Evolutionary conservation across 805 yeast genomes (phyloP).

Genomic region (Candida germanica): DNA sequence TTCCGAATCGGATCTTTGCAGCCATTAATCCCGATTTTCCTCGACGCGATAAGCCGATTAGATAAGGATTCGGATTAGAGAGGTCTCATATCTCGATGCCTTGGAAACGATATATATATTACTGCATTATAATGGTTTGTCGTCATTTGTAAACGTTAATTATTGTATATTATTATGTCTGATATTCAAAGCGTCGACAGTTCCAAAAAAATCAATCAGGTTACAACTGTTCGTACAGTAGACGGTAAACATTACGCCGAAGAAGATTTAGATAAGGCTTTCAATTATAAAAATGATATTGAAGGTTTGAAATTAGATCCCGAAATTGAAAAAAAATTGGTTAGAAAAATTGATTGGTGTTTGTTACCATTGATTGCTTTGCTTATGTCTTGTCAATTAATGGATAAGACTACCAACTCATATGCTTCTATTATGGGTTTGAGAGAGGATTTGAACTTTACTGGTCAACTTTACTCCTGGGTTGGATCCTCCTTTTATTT

Average conservation of each 20-base stretch:
- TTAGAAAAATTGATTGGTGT: slow-evolving; percentile 11
- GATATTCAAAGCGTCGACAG: background rate
- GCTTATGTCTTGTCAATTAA: slow-evolving; percentile 21
- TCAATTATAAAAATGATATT: slow-evolving; percentile 1
- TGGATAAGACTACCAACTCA: slow-evolving; percentile 36
- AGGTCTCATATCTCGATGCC: no score
- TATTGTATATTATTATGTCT: no score
- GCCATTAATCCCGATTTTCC: no score
- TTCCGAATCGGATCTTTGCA: no score
- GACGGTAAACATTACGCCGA: background rate
- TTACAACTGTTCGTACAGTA: background rate
- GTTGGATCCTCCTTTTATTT: slow-evolving; percentile 40
- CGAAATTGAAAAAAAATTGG: background rate
- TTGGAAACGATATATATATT: no score
- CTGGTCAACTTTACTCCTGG: slow-evolving; percentile 17
- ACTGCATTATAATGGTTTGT: no score
- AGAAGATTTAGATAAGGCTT: slow-evolving; percentile 1
- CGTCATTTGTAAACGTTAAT: no score
- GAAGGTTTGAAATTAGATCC: background rate
- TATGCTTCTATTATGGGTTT: slow-evolving; percentile 39
- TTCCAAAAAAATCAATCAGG: background rate
- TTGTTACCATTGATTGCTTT: slow-evolving; percentile 19
- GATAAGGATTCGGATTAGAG: no score
- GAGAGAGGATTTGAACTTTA: slow-evolving; percentile 29
- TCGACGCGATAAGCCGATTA: no score